phyloP scores from a whole-genome alignment of 148 eudicot species.

The Rhododendron griersonianum region DNA sequence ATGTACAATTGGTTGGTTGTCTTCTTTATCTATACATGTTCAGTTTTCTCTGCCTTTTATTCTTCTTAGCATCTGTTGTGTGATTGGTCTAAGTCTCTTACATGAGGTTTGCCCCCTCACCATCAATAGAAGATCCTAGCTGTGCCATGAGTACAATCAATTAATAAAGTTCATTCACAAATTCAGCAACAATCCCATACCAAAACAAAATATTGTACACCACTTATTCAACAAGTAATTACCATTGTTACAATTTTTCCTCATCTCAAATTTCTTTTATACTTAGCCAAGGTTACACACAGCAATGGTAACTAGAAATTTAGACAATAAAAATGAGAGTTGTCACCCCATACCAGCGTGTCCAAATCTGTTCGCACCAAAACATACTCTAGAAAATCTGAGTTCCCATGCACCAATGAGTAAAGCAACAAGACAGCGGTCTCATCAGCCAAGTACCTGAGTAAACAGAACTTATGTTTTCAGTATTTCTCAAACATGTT shows the following conservation, averaged over 20 bases:
- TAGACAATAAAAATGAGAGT: neutral
- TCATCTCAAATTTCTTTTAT: neutral
- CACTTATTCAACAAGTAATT: neutral
- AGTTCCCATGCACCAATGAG: constrained; percentile 83
- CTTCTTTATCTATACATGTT: neutral
- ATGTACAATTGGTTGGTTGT: neutral
- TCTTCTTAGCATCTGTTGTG: neutral
- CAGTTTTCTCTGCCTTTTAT: neutral
- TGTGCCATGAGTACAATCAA: neutral
- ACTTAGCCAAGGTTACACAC: neutral
- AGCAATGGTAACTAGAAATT: neutral
- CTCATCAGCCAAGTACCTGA: constrained; percentile 82
- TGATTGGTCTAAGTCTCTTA: neutral
- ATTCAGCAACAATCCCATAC: neutral
- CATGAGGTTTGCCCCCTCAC: neutral
- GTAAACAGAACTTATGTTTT: neutral
- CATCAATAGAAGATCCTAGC: neutral
- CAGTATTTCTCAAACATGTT: neutral
- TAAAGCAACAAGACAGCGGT: constrained; percentile 72
- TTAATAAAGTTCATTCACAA: neutral
- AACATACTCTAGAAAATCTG: constrained; percentile 89
- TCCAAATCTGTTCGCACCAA: constrained; percentile 95
- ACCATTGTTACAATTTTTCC: neutral
- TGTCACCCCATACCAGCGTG: constrained; percentile 68
- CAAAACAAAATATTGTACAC: neutral